Percentiles rank a stretch among this genome's conserved stretches.
Evolutionary conservation across 352 stramenopile species (phyloP).

Genomic region (Globisporangium sylvaticum): DNA sequence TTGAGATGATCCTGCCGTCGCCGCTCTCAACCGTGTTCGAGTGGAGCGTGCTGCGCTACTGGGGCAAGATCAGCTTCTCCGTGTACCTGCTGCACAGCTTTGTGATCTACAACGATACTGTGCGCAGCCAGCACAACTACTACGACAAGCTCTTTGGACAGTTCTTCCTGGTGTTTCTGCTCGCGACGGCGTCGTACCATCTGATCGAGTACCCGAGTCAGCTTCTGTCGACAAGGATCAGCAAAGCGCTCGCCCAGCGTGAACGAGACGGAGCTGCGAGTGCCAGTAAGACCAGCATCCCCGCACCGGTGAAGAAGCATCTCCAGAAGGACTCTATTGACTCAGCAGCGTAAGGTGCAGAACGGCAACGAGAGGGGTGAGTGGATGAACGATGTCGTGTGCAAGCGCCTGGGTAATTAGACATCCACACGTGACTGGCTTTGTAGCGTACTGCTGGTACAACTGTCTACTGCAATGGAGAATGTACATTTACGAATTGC

Average conservation of each 20-base stretch:
- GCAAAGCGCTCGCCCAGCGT: neutral
- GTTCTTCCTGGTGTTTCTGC: constrained; percentile 26
- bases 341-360: no score
- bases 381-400: no score
- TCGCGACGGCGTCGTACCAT: constrained; percentile 35
- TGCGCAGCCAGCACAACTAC: constrained; percentile 25
- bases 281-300: neutral
- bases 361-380: no score
- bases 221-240: constrained; percentile 28
- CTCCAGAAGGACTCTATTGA: no score
- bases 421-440: no score
- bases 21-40: constrained; percentile 23
- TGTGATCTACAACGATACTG: constrained; percentile 22
- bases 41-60: constrained; percentile 28
- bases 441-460: no score
- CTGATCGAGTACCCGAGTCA: constrained; percentile 47
- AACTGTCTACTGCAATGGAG: no score
- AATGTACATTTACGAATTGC: no score
- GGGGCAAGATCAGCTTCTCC: constrained; percentile 40
- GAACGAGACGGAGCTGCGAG: no score
- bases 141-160: constrained; percentile 34
- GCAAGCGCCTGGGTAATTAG: no score
- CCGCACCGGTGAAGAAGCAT: no score
- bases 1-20: constrained; percentile 32
- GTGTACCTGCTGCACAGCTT: constrained; percentile 47